These are phyloP conservation scores for Picea mariana DNA, from an alignment of 83 land plant genomes.

Conservation along the genomic window DNA sequence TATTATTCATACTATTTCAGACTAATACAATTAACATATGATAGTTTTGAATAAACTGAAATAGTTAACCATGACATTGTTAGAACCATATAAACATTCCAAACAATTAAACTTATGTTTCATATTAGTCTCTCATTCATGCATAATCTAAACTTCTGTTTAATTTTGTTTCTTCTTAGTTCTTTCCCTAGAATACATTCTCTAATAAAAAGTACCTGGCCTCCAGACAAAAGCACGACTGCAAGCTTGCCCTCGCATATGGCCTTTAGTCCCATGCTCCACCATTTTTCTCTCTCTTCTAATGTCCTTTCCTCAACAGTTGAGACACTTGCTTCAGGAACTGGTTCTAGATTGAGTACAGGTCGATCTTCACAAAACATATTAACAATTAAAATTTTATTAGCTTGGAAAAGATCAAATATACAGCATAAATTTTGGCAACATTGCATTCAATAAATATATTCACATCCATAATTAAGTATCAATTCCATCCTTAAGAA, in stretches of 20 bases:
- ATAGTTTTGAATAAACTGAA: too few relatives aligned
- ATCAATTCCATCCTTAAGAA: too few relatives aligned
- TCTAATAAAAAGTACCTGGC: conserved; percentile 56
- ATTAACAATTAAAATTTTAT: background rate
- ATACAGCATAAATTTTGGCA: background rate
- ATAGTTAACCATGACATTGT: too few relatives aligned
- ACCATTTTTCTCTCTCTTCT: conserved; percentile 84
- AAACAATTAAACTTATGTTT: too few relatives aligned
- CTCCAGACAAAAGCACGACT: conserved; percentile 87
- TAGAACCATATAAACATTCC: too few relatives aligned
- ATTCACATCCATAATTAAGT: background rate
- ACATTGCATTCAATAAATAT: background rate
- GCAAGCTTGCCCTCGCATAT: conserved; percentile 86
- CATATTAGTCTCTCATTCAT: too few relatives aligned
- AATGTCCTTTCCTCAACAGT: conserved; percentile 56
- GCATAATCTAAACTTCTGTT: too few relatives aligned
- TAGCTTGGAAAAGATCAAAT: background rate
- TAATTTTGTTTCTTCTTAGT: too few relatives aligned
- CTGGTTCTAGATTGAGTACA: conserved; percentile 54
- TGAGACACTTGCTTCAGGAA: conserved; percentile 74
- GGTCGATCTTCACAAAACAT: conserved; percentile 23
- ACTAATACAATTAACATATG: too few relatives aligned
- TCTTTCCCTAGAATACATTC: too few relatives aligned
- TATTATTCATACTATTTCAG: too few relatives aligned
- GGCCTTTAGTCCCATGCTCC: conserved; percentile 83